Conservation (phyloP, 768 basidiomycete species). For the Coprinopsis cinerea region DNA sequence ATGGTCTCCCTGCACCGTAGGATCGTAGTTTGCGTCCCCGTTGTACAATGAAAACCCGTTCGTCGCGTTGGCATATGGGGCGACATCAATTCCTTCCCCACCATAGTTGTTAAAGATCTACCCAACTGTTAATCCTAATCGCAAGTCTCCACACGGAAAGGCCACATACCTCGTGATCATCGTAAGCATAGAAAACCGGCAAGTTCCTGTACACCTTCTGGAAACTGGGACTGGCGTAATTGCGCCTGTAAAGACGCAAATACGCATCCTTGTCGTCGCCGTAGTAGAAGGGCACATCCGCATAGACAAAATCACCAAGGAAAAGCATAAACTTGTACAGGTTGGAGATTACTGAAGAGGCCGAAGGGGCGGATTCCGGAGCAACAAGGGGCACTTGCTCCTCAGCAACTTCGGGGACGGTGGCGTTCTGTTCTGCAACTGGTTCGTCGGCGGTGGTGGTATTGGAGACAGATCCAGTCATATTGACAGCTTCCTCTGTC, state of each 20-base stretch:
- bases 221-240: slow-evolving; percentile 60
- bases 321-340: slow-evolving; percentile 54
- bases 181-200: slow-evolving; percentile 64
- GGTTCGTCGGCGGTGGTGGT: neutral
- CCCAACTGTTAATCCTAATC: neutral
- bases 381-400: slow-evolving; percentile 1
- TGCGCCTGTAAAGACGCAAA: slow-evolving; percentile 59
- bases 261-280: slow-evolving; percentile 57
- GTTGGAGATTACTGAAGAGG: slow-evolving; percentile 9
- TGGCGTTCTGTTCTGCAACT: slow-evolving; percentile 6
- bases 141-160: neutral
- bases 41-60: slow-evolving; percentile 59
- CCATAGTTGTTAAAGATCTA: slow-evolving; percentile 64
- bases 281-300: slow-evolving; percentile 60
- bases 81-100: slow-evolving; percentile 48
- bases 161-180: slow-evolving; percentile 58
- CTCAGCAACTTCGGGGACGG: slow-evolving; percentile 7
- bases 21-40: slow-evolving; percentile 56
- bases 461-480: neutral
- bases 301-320: slow-evolving; percentile 73
- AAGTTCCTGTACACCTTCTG: slow-evolving; percentile 62
- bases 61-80: slow-evolving; percentile 54
- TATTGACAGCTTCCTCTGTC: neutral
- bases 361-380: neutral
- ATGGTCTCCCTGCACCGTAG: slow-evolving; percentile 34